Base-by-base conservation (phyloP, 805 yeast genomes). In the Wickerhamiella lipophila region DNA sequence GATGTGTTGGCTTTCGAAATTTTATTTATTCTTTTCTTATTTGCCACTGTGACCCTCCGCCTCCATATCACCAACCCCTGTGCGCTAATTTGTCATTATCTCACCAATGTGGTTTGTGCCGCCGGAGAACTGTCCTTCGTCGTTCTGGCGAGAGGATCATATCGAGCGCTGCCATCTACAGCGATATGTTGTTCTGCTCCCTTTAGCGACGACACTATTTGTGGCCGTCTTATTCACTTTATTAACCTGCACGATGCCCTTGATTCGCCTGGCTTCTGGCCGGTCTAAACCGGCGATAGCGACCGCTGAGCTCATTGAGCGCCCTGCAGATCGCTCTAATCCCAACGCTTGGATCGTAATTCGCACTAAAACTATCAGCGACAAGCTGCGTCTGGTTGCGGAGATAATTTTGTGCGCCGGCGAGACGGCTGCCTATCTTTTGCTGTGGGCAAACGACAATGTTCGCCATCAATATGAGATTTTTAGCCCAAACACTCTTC, bases 91-190 rank as follows among this genome's bases (percentile, higher is more conserved):
- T 32, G 38, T 32, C 18, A 32, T 32, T 32, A 15, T 32, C 21
- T 32, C 18, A 32, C 19, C 38, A 26, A 44, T 44, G 47, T 23
- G 40, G 47, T 34, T 44, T 8, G 22, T 26, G 11, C 40, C 40
- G 16, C 22, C 23, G 6, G 41, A 34, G 13, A 34, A 23, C 19
- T 44, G 29, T 43, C 62, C 61, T 3, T 13, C 26, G 16, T 15
- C 29, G 13, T 62, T 63, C 35, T 58, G 61, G 61, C 46, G 52
- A 13, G 46, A 21, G 36, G 61, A 57, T 26, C 56, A 54, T 39
- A 49, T 58, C 38, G 55, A 52, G 18, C 30, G 15, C 8, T 58
- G 61, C 46, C 56, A 53, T 34, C 49, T 52, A 16, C 61, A 58
- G 42, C 51, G 54, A 8, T 57, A 55, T 34, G 25, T 57, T 34